Evolutionary conservation across 139 green algal genomes (phyloP), one percentile per base, ranked within the genome.

Genomic region (Deuterostichococcus epilithicus): DNA sequence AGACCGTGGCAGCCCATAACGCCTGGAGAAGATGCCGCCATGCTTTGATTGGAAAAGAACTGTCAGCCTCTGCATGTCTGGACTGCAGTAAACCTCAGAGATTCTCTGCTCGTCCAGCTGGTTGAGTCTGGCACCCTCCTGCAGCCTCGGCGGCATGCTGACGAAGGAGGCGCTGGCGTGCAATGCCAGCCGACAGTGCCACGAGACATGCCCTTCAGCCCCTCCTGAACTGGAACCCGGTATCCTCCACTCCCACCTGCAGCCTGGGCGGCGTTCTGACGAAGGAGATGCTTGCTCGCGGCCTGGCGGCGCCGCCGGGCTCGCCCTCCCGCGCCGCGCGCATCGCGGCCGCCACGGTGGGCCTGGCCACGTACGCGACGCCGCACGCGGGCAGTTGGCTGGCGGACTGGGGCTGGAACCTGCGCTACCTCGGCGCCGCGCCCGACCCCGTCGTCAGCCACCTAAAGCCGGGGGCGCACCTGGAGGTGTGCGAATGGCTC

Each of bases 181-280:
- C n/a, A n/a, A n/a, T n/a, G n/a, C n/a, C n/a, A n/a, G n/a, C n/a
- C n/a, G n/a, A n/a, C n/a, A n/a, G n/a, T n/a, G n/a, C n/a, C n/a
- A 52, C 42, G 8, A 52, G 42, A 8, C 42, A 52, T 69, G 3
- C 36, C 65, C 18, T 68, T 23, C 44, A 28, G 25, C 18, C n/a
- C n/a, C n/a, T n/a, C n/a, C n/a, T n/a, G n/a, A n/a, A n/a, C n/a
- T n/a, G n/a, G n/a, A n/a, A n/a, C n/a, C n/a, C n/a, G n/a, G n/a
- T n/a, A n/a, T n/a, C n/a, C n/a, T n/a, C n/a, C n/a, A n/a, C n/a
- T n/a, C n/a, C n/a, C n/a, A n/a, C n/a, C n/a, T 74, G 75, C 80
- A 84, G 78, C 80, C 94, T 97, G 93, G 93, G 93, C 0, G 93
- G 93, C 5, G 78, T 97, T 32, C 76, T 97, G 28, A 83, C 97